Evolutionary conservation across 176 grass and related monocot genomes (phyloP), one percentile per base, ranked within the genome.

Genomic region (Musa schizocarpa): DNA sequence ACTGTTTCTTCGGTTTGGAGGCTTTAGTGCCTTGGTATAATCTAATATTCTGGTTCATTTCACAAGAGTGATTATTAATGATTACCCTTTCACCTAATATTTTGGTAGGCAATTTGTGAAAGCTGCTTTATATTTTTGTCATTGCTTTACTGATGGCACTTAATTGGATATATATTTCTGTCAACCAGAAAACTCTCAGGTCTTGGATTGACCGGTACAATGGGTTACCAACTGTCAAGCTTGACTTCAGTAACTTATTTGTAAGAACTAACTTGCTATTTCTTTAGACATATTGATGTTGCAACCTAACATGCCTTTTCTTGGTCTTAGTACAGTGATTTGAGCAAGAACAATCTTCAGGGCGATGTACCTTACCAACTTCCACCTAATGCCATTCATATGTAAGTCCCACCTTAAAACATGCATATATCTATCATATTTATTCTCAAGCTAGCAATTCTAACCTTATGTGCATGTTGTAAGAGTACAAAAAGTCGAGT

Each of bases 201-300:
- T 78, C 86, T 94, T 80, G 86, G 79, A 71, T 51, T 99, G 50
- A 91, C 53, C 10, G 95, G 95, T 71, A 79, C 74, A 19, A 61
- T 99, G 43, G 95, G 95, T 23, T 99, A 94, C 71, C 84, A 94
- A 78, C 85, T 94, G 1, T 94, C 95, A 7, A 79, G 82, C 84
- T 78, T 94, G 77, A 94, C 92, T 71, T 89, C 91, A 70, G 85
- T 99, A 78, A 99, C 91, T 50, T 87, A 94, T 79, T 99, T 99
- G 95, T 99, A 87, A 99, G 95, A 82, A 82, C 73, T 84, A 61
- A 76, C 74, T 88, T 85, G 3, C 52, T 79, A 69, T 69, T 48
- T 48, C 17, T 58, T 53, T 17, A 17, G 58, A 63, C 17, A 27
- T 79, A 64, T 19, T 89, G 62, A 74, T 89, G 82, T 81, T 87